Evolutionary conservation across 768 basidiomycete genomes (phyloP), one percentile per base, ranked within the genome.

Genomic region (Melanogaster broomeanus): DNA sequence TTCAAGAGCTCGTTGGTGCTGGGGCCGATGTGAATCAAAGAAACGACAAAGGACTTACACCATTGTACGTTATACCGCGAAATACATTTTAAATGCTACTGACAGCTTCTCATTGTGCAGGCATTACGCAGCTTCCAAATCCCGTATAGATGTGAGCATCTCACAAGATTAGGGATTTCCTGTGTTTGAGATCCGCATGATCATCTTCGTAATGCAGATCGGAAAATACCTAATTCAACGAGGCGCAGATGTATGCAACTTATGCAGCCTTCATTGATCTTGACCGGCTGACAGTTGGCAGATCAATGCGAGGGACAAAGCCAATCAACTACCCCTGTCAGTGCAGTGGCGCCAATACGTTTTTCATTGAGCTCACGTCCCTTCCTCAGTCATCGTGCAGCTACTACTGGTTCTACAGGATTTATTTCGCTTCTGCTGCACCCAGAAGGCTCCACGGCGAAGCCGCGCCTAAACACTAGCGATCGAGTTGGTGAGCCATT

Each of bases 251-350:
- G 95, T 95, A 73, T 63, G 93, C 80, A 56, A 57, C 48, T 55
- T 33, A 56, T 45, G 47, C 65, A 56, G 66, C 61, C 52, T 54
- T 62, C 58, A 61, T 44, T 8, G 10, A 63, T 68, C 59, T 68
- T 62, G 34, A 18, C 60, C 49, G 65, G 64, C 60, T 71, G 65
- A 66, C 60, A 48, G 45, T 59, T 33, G 61, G 52, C 64, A 99
- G 92, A 90, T 96, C 73, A 99, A 98, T 64, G 89, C 88, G 39
- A 88, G 83, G 72, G 96, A 99, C 76, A 87, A 85, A 60, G 93
- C 95, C 38, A 93, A 89, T 66, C 97, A 99, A 72, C 75, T 85
- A 40, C 93, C 97, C 49, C 77, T 99, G 86, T 93, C 62, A 45
- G 65, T 60, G n/a, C 19, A 48, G 31, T 38, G 21, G 18, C 24